phyloP scores from a whole-genome alignment of 2,329 filamentous ascomycete species.

The Aspergillus ochraceus region DNA sequence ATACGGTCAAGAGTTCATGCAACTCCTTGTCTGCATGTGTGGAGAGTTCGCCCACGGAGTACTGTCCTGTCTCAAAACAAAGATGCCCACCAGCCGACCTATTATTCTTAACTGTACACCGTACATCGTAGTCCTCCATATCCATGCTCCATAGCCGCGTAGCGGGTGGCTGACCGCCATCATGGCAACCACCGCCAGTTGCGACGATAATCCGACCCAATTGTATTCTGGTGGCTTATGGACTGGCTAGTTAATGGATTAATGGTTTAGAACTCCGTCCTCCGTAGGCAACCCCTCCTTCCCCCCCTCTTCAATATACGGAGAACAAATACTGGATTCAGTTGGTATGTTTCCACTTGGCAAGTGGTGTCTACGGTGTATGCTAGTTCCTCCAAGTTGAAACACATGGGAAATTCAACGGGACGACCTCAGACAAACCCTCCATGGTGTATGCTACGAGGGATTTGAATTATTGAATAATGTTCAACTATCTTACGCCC shows the following conservation, averaged over 20 bases:
- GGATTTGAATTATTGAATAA: background rate
- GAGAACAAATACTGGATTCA: background rate
- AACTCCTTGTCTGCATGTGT: slow-evolving; percentile 16
- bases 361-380: background rate
- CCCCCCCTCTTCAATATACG: background rate
- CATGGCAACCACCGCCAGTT: slow-evolving; percentile 8
- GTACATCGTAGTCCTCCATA: background rate
- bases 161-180: slow-evolving; percentile 19
- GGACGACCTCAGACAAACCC: background rate
- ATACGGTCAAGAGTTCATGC: slow-evolving; percentile 20
- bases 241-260: background rate
- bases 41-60: slow-evolving; percentile 7
- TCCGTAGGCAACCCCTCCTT: background rate
- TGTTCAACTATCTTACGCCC: too few species aligned
- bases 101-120: too few species aligned
- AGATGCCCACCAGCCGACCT: slow-evolving; percentile 7
- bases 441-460: background rate
- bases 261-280: too few species aligned
- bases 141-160: slow-evolving; percentile 11
- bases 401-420: background rate
- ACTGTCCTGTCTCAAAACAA: background rate
- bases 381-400: background rate
- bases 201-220: background rate
- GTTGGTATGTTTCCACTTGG: background rate
- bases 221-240: background rate